Conservation (phyloP, 2,329 filamentous ascomycete species). For the Tolypocladium inflatum region DNA sequence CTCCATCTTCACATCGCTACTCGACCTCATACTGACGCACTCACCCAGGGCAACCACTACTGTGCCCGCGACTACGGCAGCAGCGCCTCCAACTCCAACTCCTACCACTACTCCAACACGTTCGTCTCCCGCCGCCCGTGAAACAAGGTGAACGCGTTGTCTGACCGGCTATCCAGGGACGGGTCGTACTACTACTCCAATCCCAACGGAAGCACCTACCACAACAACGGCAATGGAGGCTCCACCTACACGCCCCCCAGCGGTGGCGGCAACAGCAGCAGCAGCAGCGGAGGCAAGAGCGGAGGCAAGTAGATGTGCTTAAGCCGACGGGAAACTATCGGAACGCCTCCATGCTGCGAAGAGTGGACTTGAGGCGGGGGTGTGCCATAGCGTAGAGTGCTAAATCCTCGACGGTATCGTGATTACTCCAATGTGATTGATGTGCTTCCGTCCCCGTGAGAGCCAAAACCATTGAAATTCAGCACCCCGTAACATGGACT, state of each 20-base stretch:
- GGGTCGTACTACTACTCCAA: slow-evolving; percentile 70
- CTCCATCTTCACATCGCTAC: not conserved
- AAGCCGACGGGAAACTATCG: not conserved
- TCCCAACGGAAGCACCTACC: slow-evolving; percentile 57
- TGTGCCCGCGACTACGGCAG: slow-evolving; percentile 55
- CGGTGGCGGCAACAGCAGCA: slow-evolving; percentile 24
- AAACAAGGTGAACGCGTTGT: not conserved
- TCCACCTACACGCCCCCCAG: slow-evolving; percentile 52
- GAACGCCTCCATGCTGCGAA: not conserved
- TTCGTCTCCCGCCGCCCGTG: slow-evolving; percentile 18
- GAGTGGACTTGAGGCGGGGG: not conserved
- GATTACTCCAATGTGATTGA: too few species aligned
- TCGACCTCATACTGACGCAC: not conserved
- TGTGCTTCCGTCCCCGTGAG: too few species aligned
- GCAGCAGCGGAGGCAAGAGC: slow-evolving; percentile 2
- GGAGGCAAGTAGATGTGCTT: not conserved
- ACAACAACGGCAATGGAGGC: slow-evolving; percentile 50
- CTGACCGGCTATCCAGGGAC: slow-evolving; percentile 27
- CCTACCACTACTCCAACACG: slow-evolving; percentile 60
- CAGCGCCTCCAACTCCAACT: slow-evolving; percentile 44
- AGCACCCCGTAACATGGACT: too few species aligned
- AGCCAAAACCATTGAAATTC: too few species aligned
- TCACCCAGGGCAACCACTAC: slow-evolving; percentile 56
- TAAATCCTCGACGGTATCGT: too few species aligned
- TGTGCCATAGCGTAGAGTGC: too few species aligned